Percentiles rank a stretch among this genome's conserved stretches.
phyloP scores from a whole-genome alignment of 83 land plant species.

The Isoetes engelmannii region DNA sequence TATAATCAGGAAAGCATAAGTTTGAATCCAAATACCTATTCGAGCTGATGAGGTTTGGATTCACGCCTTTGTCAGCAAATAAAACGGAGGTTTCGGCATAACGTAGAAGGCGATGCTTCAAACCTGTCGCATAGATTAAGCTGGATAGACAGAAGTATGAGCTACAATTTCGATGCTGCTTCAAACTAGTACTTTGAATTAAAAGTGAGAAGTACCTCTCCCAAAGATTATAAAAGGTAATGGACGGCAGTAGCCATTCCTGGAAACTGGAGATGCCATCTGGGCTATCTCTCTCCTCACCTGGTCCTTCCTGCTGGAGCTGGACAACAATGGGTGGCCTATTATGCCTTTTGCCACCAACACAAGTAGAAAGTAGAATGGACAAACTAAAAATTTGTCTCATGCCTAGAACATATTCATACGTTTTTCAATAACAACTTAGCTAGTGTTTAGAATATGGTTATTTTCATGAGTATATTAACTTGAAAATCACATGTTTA shows the following conservation, averaged over 20 bases:
- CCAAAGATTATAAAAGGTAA: slow-evolving; percentile 90
- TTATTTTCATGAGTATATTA: no score
- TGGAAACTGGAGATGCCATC: slow-evolving; percentile 73
- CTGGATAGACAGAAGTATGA: slow-evolving; percentile 33
- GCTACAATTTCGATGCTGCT: slow-evolving; percentile 1
- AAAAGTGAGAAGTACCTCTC: slow-evolving; percentile 48
- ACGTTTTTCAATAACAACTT: no score
- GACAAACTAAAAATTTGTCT: no score
- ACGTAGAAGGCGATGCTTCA: slow-evolving; percentile 76
- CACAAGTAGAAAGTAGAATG: not conserved
- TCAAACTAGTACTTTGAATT: not conserved
- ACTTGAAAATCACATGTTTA: no score
- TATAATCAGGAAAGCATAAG: not conserved
- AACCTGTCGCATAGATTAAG: slow-evolving; percentile 68
- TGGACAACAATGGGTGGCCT: slow-evolving; percentile 15
- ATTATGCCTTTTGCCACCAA: not conserved
- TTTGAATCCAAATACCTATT: slow-evolving; percentile 50
- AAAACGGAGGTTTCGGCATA: slow-evolving; percentile 85
- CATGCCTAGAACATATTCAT: no score
- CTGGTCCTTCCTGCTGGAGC: slow-evolving; percentile 95
- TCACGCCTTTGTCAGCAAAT: slow-evolving; percentile 76
- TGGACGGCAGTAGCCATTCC: slow-evolving; percentile 90
- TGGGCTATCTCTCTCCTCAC: slow-evolving; percentile 64
- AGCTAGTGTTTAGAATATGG: not conserved
- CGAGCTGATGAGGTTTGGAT: slow-evolving; percentile 83